phyloP scores from a whole-genome alignment of 768 basidiomycete species.

The Coprinellus aureogranulatus region DNA sequence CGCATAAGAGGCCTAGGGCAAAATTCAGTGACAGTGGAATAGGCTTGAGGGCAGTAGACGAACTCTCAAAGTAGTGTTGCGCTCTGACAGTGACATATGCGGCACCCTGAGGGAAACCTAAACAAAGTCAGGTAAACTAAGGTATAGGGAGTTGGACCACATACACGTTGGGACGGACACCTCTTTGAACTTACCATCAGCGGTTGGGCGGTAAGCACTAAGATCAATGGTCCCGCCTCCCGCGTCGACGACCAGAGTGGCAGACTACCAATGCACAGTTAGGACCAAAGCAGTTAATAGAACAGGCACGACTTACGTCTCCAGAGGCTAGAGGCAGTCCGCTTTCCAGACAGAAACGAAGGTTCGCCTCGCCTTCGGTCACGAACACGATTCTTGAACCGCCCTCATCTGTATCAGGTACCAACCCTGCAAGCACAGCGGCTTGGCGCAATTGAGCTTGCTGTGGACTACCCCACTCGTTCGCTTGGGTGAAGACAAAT shows the following conservation, averaged over 20 bases:
- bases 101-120: constrained; percentile 42
- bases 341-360: constrained; percentile 40
- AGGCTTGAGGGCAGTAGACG: constrained; percentile 14
- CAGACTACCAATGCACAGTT: constrained; percentile 31
- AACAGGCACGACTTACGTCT: not conserved
- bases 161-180: constrained; percentile 39
- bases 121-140: not conserved
- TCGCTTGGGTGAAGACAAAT: constrained; percentile 48
- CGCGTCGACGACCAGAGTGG: constrained; percentile 53
- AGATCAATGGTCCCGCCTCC: constrained; percentile 62
- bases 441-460: constrained; percentile 48
- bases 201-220: constrained; percentile 34
- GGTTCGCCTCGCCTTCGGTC: constrained; percentile 55
- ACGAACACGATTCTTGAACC: constrained; percentile 45
- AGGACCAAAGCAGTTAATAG: not conserved
- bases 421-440: constrained; percentile 43
- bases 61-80: constrained; percentile 32
- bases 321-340: constrained; percentile 6
- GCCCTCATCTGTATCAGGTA: constrained; percentile 28
- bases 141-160: not conserved
- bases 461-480: constrained; percentile 54
- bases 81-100: constrained; percentile 43
- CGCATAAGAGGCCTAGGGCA: constrained; percentile 7
- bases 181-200: constrained; percentile 31
- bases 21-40: not conserved